phyloP scores from a whole-genome alignment of 768 basidiomycete species.

The Kwoniella dendrophila region DNA sequence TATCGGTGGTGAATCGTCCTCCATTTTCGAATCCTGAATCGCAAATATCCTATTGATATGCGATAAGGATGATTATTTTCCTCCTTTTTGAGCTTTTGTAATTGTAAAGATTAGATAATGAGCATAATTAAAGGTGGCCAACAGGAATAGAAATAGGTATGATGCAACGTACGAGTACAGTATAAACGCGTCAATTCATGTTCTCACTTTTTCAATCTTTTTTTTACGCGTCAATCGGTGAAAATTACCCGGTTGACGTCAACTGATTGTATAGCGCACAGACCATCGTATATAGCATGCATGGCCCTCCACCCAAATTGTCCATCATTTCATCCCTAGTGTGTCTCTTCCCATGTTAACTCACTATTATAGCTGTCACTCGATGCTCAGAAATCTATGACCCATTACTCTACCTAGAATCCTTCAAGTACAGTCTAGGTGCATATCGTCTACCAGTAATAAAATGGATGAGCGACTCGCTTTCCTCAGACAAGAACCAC shows the following conservation, averaged over 20 bases:
- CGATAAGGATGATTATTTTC: too few relatives aligned
- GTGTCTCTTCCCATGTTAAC: too few relatives aligned
- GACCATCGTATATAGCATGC: neutral
- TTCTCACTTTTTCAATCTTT: neutral
- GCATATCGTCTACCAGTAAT: neutral
- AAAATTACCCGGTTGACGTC: conserved; percentile 17
- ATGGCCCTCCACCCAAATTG: neutral
- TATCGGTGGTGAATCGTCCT: conserved; percentile 9
- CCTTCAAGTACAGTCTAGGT: neutral
- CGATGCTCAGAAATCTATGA: neutral
- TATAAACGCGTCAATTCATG: conserved; percentile 15
- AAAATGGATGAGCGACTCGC: conserved; percentile 17
- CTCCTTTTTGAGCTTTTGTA: too few relatives aligned
- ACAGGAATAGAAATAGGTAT: too few relatives aligned
- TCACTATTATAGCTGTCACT: neutral
- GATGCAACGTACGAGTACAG: too few relatives aligned
- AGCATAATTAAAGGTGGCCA: too few relatives aligned
- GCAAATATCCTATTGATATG: too few relatives aligned
- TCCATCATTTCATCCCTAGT: too few relatives aligned
- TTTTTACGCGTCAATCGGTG: conserved; percentile 11
- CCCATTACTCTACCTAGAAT: neutral
- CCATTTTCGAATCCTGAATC: conserved; percentile 2
- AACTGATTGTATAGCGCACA: conserved; percentile 10
- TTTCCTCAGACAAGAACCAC: conserved; percentile 18
- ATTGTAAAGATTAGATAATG: too few relatives aligned